Conservation (phyloP, 352 stramenopile genomes). For the Phytophthora ramorum region DNA sequence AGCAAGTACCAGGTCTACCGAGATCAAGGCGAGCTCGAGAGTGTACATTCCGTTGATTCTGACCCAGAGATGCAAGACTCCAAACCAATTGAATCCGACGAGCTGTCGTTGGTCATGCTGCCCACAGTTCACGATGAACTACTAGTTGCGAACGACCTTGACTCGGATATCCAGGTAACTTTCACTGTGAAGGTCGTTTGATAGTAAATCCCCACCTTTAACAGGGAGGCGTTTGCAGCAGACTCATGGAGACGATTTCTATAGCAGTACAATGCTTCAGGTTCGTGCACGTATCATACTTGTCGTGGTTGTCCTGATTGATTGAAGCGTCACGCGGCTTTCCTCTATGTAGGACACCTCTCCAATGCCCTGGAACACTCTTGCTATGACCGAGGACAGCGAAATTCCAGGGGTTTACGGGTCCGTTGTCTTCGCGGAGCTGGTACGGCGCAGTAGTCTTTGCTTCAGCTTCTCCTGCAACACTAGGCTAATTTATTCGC, state of each 20-base stretch:
- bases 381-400: constrained; percentile 19
- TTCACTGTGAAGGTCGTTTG: not conserved
- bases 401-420: constrained; percentile 43
- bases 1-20: constrained; percentile 13
- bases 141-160: not conserved
- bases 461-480: not conserved
- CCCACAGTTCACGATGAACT: constrained; percentile 15
- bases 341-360: constrained; percentile 11
- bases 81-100: constrained; percentile 3
- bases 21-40: constrained; percentile 12
- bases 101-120: constrained; percentile 9
- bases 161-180: constrained; percentile 11
- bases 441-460: constrained; percentile 28
- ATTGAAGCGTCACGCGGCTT: not conserved
- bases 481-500: not conserved
- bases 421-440: constrained; percentile 52
- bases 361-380: constrained; percentile 7
- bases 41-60: constrained; percentile 1
- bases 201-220: not conserved
- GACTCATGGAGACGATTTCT: constrained; percentile 43
- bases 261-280: constrained; percentile 5
- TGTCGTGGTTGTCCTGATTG: not conserved
- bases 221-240: constrained; percentile 1
- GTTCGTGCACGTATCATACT: constrained; percentile 1
- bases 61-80: constrained; percentile 1